Evolutionary conservation across 805 yeast genomes (phyloP), one percentile per base, ranked within the genome.

Genomic region (Suhomyces prunicola): DNA sequence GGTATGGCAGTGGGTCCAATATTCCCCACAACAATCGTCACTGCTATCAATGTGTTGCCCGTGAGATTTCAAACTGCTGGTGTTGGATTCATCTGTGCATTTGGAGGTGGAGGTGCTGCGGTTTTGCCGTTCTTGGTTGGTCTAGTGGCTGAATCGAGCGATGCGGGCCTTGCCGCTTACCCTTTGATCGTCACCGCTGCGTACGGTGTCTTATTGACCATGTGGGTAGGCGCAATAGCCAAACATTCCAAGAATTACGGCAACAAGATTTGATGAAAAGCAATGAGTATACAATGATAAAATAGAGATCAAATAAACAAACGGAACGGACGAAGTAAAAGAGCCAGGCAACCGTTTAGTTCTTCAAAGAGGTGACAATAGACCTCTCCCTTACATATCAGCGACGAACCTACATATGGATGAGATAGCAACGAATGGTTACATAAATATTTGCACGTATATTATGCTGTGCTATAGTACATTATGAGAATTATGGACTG

Each of bases 101-200:
- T 88, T 54, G 96, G 96, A 6, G 92, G 94, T 3, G 82, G 86
- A 13, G 96, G 96, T 1, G 88, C 87, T n/a, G 93, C 96, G 0
- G 76, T 82, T 0, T 56, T 88, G 6, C 94, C 96, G 1, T 86
- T 83, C 56, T 50, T 82, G 2, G 76, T 85, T 36, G 96, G 96
- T 0, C 47, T 68, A 4, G 57, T 74, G 3, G 78, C 79, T 1
- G 68, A 73, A 48, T 55, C 69, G 1, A 70, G 73, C 50, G 60
- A 57, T 13, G 49, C 66, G 12, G 79, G 78, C 0, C 62, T 73
- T 23, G 57, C 57, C 10, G 55, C 65, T 22, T 69, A 64, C 48
- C 78, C 78, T 2, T 52, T 67, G n/a, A 57, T 73, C 7, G 57
- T 73, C 6, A 54, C 65, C 44, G 35, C 56, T 0, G 50, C 70